Conservation (phyloP, 306 rosid genomes). For the Ochetophila trinervis region DNA sequence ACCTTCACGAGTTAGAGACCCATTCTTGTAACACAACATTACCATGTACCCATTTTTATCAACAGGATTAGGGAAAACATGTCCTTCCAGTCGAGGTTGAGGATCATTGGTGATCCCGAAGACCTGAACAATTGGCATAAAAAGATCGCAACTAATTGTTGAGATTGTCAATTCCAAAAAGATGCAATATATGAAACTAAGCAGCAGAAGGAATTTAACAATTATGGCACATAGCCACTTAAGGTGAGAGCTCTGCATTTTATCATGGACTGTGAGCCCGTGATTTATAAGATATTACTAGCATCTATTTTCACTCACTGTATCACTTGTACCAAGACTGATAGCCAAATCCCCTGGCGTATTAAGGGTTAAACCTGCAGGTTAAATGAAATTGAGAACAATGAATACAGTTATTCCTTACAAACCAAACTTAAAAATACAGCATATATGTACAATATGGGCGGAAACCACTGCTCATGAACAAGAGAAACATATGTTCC, state of each 20-base stretch:
- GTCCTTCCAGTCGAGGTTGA: constrained; percentile 88
- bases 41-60: constrained; percentile 87
- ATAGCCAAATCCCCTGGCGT: constrained; percentile 92
- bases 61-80: constrained; percentile 92
- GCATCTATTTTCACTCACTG: constrained; percentile 51
- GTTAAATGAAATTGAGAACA: constrained; percentile 4
- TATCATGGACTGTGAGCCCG: constrained; percentile 12
- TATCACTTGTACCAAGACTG: constrained; percentile 98
- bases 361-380: constrained; percentile 87
- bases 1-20: constrained; percentile 98
- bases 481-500: no score
- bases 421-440: not conserved
- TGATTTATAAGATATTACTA: constrained; percentile 8
- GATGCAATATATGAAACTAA: not conserved
- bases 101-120: constrained; percentile 83
- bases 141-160: constrained; percentile 10
- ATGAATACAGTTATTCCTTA: not conserved
- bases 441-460: no score
- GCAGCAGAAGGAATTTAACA: not conserved
- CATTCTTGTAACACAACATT: constrained; percentile 93
- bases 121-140: constrained; percentile 45
- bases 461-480: no score
- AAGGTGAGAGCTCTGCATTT: not conserved
- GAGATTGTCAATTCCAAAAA: not conserved
- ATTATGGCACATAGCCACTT: constrained; percentile 2